phyloP scores from a whole-genome alignment of 345 rosid species.

The Trapa bicornis region DNA sequence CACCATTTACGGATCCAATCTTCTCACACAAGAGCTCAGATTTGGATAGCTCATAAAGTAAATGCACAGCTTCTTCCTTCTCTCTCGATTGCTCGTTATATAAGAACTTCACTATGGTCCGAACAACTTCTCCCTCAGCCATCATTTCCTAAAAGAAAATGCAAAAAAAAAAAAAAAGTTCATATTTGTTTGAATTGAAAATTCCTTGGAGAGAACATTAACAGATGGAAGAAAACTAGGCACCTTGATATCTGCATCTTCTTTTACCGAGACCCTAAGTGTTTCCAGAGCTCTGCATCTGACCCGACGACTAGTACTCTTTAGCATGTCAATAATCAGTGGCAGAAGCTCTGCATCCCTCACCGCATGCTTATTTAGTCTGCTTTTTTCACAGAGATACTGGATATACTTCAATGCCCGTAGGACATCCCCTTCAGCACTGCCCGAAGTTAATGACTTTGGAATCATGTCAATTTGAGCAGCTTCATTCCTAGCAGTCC shows the following conservation, averaged over 20 bases:
- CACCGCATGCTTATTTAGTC: conserved; percentile 37
- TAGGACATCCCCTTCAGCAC: conserved; percentile 56
- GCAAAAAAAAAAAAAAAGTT: background rate
- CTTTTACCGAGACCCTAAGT: conserved; percentile 59
- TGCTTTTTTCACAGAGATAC: conserved; percentile 43
- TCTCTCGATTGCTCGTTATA: conserved; percentile 65
- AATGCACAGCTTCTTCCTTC: conserved; percentile 76
- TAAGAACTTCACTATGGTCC: conserved; percentile 75
- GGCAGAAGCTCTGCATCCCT: conserved; percentile 62
- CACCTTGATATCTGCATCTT: conserved; percentile 80
- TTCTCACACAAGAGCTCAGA: conserved; percentile 71
- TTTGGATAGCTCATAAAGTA: conserved; percentile 81
- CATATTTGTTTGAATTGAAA: conserved; percentile 4
- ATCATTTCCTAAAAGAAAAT: conserved; percentile 46
- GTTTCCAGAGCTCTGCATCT: conserved; percentile 67
- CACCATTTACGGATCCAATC: conserved; percentile 84
- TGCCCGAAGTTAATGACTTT: conserved; percentile 42
- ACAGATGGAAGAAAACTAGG: conserved; percentile 10
- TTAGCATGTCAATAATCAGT: conserved; percentile 62
- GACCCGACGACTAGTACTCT: conserved; percentile 63
- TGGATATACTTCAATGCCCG: conserved; percentile 45
- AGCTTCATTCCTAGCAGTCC: conserved; percentile 87
- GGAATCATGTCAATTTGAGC: conserved; percentile 76
- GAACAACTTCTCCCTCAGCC: conserved; percentile 85
- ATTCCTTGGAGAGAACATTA: conserved; percentile 1